These are phyloP conservation scores for Pseudogymnoascus pannorum DNA, from an alignment of 2,329 filamentous ascomycete species.

Conservation along the genomic window DNA sequence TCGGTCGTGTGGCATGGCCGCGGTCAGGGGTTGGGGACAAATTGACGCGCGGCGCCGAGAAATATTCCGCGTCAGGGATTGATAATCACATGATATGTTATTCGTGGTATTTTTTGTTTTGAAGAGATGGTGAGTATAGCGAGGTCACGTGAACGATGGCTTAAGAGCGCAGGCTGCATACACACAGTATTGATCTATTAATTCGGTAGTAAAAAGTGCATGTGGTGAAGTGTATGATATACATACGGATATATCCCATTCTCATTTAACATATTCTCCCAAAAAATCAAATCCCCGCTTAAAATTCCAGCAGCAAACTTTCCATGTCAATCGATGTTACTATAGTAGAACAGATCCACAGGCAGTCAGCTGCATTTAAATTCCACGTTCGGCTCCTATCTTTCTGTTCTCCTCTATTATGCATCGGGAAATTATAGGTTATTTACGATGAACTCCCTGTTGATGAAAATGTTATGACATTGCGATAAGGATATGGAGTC, in stretches of 20 bases:
- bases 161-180: no score
- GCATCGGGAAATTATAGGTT: background rate
- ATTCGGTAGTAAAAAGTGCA: no score
- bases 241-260: no score
- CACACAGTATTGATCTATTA: no score
- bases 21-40: background rate
- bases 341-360: no score
- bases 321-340: background rate
- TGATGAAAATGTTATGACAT: no score
- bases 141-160: no score
- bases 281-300: background rate
- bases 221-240: no score
- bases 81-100: background rate
- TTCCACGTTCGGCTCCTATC: background rate
- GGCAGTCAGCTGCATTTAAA: background rate
- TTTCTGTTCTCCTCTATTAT: background rate
- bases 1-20: background rate
- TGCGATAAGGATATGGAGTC: no score
- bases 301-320: background rate
- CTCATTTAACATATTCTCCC: no score
- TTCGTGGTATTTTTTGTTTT: no score
- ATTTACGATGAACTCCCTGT: background rate
- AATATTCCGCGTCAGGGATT: background rate
- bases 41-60: constrained; percentile 1
- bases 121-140: no score